phyloP scores from a whole-genome alignment of 176 grass and related monocot species.

The Hordeum vulgare region MorexV3_pseudomolecules_assembly NC_058524.1:98292392-98292891 shows the following conservation, averaged over 20 bases:
- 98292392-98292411: background rate
- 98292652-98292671: background rate
- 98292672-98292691: background rate
- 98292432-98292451: background rate
- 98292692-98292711: slow-evolving; percentile 13
- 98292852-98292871: slow-evolving; percentile 30
- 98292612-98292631: background rate
- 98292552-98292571: background rate
- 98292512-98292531: slow-evolving; percentile 16
- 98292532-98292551: background rate
- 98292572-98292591: background rate
- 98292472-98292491: background rate
- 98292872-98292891: too few species aligned
- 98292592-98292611: background rate
- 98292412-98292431: background rate
- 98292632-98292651: background rate
- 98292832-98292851: background rate
- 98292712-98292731: slow-evolving; percentile 36
- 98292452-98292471: background rate
- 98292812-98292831: slow-evolving; percentile 14
- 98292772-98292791: slow-evolving; percentile 39
- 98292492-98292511: background rate
- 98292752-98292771: slow-evolving; percentile 36
- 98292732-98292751: slow-evolving; percentile 41
- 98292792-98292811: slow-evolving; percentile 27